Percentiles rank a stretch among this genome's conserved stretches.
phyloP scores from a whole-genome alignment of 495 filamentous ascomycete species.

The Daldinia vernicosa region DNA sequence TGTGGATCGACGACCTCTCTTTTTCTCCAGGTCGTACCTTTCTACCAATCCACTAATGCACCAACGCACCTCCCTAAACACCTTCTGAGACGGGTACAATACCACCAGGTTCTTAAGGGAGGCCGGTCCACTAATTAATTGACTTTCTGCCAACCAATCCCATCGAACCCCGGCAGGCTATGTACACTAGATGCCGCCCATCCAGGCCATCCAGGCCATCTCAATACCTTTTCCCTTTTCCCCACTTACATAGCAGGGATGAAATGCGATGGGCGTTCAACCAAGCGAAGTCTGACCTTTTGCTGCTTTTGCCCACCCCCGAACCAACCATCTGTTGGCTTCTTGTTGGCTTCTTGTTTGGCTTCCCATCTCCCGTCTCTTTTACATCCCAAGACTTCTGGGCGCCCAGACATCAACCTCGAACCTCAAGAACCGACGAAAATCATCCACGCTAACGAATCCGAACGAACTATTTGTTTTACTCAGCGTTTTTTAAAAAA shows the following conservation, averaged over 20 bases:
- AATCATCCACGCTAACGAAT: conserved; percentile 22
- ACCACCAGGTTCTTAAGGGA: conserved; percentile 12
- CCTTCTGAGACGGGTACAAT: conserved; percentile 33
- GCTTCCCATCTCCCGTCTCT: conserved; percentile 43
- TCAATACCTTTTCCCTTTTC: conserved; percentile 18
- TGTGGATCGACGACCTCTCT: neutral
- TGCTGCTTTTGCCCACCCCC: conserved; percentile 23
- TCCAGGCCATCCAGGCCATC: too few relatives aligned
- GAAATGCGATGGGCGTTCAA: neutral
- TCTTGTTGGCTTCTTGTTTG: conserved; percentile 34
- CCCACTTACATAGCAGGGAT: conserved; percentile 34
- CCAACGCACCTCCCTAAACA: conserved; percentile 27
- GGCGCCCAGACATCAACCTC: conserved; percentile 45
- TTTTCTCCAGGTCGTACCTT: neutral
- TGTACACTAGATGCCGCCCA: conserved; percentile 1
- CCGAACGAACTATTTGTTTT: neutral
- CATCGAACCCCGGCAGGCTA: neutral
- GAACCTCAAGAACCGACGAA: conserved; percentile 29
- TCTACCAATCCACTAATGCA: neutral
- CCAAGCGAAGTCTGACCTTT: conserved; percentile 18
- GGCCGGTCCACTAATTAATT: conserved; percentile 29
- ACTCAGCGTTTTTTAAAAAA: neutral
- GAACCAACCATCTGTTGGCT: conserved; percentile 32
- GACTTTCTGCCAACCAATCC: conserved; percentile 16
- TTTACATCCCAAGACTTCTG: conserved; percentile 42